A percentile compares a stretch with the other conserved stretches of the same genome.
phyloP scores from a whole-genome alignment of 768 basidiomycete genomes.

The Suillus subluteus region DNA sequence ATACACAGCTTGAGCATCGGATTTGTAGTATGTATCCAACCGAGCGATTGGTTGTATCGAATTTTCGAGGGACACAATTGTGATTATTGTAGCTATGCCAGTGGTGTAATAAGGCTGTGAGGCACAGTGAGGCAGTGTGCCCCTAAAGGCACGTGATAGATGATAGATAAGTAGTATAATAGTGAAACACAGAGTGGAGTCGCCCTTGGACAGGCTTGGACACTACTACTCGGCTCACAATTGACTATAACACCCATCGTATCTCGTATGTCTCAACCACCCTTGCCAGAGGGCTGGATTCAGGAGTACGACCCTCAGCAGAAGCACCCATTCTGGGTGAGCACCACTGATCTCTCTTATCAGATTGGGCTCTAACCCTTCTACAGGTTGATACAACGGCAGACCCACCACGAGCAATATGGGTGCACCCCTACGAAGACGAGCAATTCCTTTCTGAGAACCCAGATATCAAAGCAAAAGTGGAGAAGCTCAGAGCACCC shows the following conservation, averaged over 20 bases:
- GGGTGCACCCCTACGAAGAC: slow-evolving; percentile 76
- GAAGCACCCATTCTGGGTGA: slow-evolving; percentile 54
- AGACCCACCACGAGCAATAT: slow-evolving; percentile 66
- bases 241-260: slow-evolving; percentile 5
- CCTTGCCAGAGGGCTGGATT: slow-evolving; percentile 63
- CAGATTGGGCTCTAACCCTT: not conserved
- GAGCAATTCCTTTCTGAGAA: slow-evolving; percentile 61
- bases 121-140: not conserved
- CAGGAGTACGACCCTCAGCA: slow-evolving; percentile 46
- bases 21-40: not conserved
- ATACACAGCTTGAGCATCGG: not conserved
- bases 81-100: not conserved
- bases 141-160: slow-evolving; percentile 3
- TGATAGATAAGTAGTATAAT: not conserved
- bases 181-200: slow-evolving; percentile 20
- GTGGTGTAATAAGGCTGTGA: not conserved
- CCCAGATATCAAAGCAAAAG: slow-evolving; percentile 48
- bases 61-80: not conserved
- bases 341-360: not conserved
- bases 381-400: slow-evolving; percentile 65
- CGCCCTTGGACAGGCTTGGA: not conserved
- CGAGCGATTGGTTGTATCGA: not conserved
- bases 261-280: slow-evolving; percentile 30
- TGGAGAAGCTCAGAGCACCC: slow-evolving; percentile 18
- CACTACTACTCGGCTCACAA: not conserved